Evolutionary conservation across 148 eudicot species (phyloP), one percentile per base, ranked within the genome.

Genomic region (Vaccinium myrtillus): DNA sequence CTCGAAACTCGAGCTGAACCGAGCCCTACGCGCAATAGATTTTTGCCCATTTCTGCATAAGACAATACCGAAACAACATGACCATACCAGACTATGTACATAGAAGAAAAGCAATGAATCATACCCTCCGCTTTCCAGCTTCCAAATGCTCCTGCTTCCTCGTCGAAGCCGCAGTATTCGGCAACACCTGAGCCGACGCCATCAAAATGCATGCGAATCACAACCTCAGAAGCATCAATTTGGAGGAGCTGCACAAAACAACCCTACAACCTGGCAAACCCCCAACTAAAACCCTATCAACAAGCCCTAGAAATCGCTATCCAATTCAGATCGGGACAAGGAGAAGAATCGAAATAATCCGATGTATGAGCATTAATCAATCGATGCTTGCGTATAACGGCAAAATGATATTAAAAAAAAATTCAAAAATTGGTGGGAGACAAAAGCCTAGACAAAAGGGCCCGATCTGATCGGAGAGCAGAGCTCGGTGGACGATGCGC

Each of bases 111-210:
- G 5, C 46, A 43, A 43, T 9, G 54, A 43, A 46, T 14, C 84
- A 80, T 91, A 93, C 96, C 95, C 87, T 79, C 16, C 91, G 91
- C 85, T 86, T 93, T 36, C 98, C 98, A 88, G 98, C 98, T 90
- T 93, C 96, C 91, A 93, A 87, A 86, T 90, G 91, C 91, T 90
- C 91, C 80, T 94, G 87, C 87, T 94, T 95, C 74, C 83, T 91
- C 1, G 90, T 84, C 21, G 90, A 85, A 56, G 67, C 84, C 5
- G 78, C 85, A 23, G 86, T 67, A 75, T 85, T 90, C 15, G 90
- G 84, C 86, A 90, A 71, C 63, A 89, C 93, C 91, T 90, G 92
- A 88, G 90, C 90, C 81, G 93, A 91, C 80, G 93, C 94, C 95
- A 95, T 93, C 43, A 30, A 80, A 84, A 84, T 19, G 46, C 77